phyloP scores from a whole-genome alignment of 2,329 filamentous ascomycete genomes.

The Hypoxylon sp. region DNA sequence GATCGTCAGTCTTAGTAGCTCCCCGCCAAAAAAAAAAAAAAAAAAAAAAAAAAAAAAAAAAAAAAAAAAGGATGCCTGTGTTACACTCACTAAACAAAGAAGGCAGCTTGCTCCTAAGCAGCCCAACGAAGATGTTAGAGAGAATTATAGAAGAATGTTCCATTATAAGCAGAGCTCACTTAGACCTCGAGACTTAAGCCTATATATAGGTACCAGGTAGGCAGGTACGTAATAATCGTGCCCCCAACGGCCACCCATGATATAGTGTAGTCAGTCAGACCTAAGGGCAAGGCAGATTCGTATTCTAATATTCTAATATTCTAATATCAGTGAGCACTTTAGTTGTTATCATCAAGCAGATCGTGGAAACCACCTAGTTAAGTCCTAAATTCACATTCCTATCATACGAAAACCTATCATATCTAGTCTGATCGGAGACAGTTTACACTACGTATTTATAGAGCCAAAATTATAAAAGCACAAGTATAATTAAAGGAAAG shows the following conservation, averaged over 20 bases:
- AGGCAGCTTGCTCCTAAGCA: background rate
- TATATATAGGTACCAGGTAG: background rate
- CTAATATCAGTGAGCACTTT: background rate
- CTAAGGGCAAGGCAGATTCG: no score
- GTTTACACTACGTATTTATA: background rate
- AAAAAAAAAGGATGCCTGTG: no score
- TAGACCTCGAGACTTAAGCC: background rate
- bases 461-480: background rate
- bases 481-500: constrained; percentile 22
- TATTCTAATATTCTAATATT: background rate
- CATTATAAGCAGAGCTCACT: background rate
- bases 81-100: background rate
- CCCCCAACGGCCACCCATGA: background rate
- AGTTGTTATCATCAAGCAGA: no score
- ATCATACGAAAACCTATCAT: background rate
- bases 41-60: no score
- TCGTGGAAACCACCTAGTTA: no score
- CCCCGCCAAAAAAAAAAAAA: background rate
- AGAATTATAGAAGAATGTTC: background rate
- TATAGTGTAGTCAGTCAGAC: background rate
- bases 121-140: background rate
- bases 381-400: background rate
- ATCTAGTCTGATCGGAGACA: background rate
- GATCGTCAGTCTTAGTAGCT: background rate
- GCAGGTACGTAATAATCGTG: background rate